Percentiles rank a stretch among this genome's conserved stretches.
phyloP scores from a whole-genome alignment of 331 rosid species.

The Malus hybrid region DNA sequence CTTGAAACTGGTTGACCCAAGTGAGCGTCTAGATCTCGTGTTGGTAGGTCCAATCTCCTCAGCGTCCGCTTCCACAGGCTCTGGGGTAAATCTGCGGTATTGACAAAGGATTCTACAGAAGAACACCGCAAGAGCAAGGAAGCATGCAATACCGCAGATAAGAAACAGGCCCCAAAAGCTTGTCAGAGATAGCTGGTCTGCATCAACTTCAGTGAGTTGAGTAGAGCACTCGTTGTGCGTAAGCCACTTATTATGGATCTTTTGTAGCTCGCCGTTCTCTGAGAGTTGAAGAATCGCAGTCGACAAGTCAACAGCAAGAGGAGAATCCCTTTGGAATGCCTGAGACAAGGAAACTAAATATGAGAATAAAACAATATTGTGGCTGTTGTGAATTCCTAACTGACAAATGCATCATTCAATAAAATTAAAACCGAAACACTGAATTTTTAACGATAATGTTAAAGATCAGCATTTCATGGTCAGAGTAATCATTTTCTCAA shows the following conservation, averaged over 20 bases:
- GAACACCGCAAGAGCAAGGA: conserved; percentile 40
- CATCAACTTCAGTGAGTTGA: conserved; percentile 23
- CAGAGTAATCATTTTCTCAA: background rate
- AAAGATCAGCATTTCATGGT: background rate
- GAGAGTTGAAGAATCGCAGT: conserved; percentile 91
- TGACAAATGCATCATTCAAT: too few species aligned
- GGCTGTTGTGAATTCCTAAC: background rate
- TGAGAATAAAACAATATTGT: background rate
- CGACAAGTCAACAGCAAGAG: conserved; percentile 77
- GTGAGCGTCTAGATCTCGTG: conserved; percentile 18
- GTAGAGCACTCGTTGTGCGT: conserved; percentile 22
- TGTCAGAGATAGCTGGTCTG: conserved; percentile 41
- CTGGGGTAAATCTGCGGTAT: conserved; percentile 41
- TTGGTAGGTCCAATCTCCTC: conserved; percentile 29
- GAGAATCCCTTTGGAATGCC: conserved; percentile 94
- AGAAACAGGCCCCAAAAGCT: conserved; percentile 93
- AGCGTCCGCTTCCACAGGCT: conserved; percentile 17
- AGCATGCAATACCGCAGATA: conserved; percentile 48
- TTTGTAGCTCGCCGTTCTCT: conserved; percentile 71
- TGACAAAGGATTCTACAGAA: conserved; percentile 41
- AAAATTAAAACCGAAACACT: too few species aligned
- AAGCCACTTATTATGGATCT: conserved; percentile 80
- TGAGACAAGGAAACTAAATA: conserved; percentile 19
- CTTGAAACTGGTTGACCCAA: conserved; percentile 39
- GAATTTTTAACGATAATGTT: too few species aligned